Base-by-base conservation (phyloP, 108 stramenopile species). In the Cylindrotheca closterium region DNA sequence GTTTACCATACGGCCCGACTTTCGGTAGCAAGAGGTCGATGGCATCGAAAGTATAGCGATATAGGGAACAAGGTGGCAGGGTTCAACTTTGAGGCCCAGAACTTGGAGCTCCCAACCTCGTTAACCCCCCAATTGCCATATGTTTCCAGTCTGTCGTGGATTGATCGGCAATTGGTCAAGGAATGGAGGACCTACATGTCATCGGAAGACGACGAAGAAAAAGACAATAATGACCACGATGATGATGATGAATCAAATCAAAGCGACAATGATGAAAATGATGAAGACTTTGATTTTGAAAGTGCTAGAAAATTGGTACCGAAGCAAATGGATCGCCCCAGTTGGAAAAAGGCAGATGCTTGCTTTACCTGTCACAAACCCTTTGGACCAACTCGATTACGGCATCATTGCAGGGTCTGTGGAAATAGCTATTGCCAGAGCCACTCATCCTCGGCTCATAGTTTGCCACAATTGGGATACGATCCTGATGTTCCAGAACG, bases 381-480 rank as follows among this genome's bases (percentile, higher is more conserved):
- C 2, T 97, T 97, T 79, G 91, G 91, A 37, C 83, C 91, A 4
- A 85, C 92, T 1, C 76, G 92, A 23, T 78, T 92, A 50, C 84
- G 96, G 1, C 96, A 97, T 68, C 96, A 97, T 74, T 97, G 96
- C 75, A 67, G 96, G 32, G 70, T 84, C 32, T 97, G 96, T 77
- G 96, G 96, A 19, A 70, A 80, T 24, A 93, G 88, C 29, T 90
- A 74, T 58, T 96, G 96, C 61, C 79, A 82, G 45, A 45, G 77
- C 15, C 91, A 95, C 65, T 87, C 85, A 22, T 47, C 50, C 2
- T 71, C 63, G 37, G 67, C 57, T 47, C 91, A 92, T 58, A 54
- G 47, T 21, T 55, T 96, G 53, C 94, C 92, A 23, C 90, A 95
- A 48, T 68, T 96, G 12, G 94, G 93, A 54, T 90, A 90, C 67